Percentiles rank a stretch among this genome's conserved stretches.
phyloP scores from a whole-genome alignment of 345 rosid genomes.

The Eucalyptus tenuipes region DNA sequence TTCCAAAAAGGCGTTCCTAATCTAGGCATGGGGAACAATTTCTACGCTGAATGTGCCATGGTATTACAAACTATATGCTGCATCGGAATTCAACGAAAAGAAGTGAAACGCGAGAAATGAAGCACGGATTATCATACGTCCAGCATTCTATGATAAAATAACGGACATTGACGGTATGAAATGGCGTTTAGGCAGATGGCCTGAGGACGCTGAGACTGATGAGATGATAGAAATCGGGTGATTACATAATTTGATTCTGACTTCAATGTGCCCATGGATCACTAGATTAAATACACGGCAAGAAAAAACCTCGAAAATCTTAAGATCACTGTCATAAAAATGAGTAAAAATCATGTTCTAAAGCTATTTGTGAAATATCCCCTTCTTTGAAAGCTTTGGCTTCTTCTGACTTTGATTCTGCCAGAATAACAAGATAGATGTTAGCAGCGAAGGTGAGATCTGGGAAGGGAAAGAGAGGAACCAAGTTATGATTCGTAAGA shows the following conservation, averaged over 20 bases:
- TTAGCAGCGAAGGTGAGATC: not conserved
- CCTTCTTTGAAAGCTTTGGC: conserved; percentile 56
- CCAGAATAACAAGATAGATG: not conserved
- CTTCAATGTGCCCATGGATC: not conserved
- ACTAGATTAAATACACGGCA: not conserved
- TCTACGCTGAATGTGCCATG: not conserved
- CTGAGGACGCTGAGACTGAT: not conserved
- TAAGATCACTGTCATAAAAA: not conserved
- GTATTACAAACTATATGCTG: not conserved
- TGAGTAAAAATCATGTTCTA: not conserved
- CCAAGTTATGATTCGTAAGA: not conserved
- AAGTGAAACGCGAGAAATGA: not conserved
- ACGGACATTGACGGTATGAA: not conserved
- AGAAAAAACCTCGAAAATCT: not conserved
- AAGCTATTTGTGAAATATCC: conserved; percentile 63
- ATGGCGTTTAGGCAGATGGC: not conserved
- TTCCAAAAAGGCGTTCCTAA: not conserved
- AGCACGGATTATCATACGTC: not conserved
- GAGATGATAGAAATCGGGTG: not conserved
- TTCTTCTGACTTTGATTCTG: conserved; percentile 69
- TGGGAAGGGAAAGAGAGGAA: not conserved
- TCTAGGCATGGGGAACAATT: not conserved
- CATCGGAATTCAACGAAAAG: not conserved
- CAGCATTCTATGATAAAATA: not conserved
- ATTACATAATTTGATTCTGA: not conserved